phyloP scores from a whole-genome alignment of 352 stramenopile species.

The Albugo laibachii region DNA sequence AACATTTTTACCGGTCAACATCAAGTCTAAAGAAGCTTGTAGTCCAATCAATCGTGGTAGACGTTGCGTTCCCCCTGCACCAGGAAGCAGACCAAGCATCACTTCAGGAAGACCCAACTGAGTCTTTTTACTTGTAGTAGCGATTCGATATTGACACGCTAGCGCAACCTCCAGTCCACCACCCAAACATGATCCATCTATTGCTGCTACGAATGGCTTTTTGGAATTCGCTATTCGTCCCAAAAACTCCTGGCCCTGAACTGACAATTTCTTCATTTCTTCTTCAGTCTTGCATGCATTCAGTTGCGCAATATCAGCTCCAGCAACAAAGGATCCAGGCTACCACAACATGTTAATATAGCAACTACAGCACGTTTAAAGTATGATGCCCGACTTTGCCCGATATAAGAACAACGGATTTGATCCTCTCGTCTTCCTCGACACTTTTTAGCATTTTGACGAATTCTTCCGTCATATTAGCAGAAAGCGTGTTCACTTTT shows the following conservation, averaged over 20 bases:
- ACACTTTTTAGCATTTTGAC: conserved; percentile 76
- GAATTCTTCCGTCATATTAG: conserved; percentile 81
- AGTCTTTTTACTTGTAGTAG: conserved; percentile 88
- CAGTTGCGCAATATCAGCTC: conserved; percentile 95
- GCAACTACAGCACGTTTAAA: too few relatives aligned
- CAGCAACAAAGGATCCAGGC: conserved; percentile 94
- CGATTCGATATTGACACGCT: conserved; percentile 95
- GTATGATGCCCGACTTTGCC: conserved; percentile 68
- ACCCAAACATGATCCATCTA: conserved; percentile 92
- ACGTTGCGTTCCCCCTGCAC: conserved; percentile 95
- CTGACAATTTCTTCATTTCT: conserved; percentile 82
- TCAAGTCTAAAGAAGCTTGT: conserved; percentile 90
- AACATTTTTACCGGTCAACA: conserved; percentile 94
- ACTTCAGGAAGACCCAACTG: conserved; percentile 94
- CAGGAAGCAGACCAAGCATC: conserved; percentile 93
- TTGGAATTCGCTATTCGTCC: conserved; percentile 82
- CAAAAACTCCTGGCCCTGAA: conserved; percentile 87
- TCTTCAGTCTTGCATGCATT: conserved; percentile 66
- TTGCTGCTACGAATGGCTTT: conserved; percentile 90
- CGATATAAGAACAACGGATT: conserved; percentile 94
- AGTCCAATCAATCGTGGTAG: conserved; percentile 88
- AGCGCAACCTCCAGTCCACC: conserved; percentile 94
- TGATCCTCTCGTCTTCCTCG: conserved; percentile 79
- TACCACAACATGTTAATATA: not conserved
- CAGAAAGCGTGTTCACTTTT: conserved; percentile 87